Conservation (phyloP, 805 yeast species). For the Ogataea ramenticola region DNA sequence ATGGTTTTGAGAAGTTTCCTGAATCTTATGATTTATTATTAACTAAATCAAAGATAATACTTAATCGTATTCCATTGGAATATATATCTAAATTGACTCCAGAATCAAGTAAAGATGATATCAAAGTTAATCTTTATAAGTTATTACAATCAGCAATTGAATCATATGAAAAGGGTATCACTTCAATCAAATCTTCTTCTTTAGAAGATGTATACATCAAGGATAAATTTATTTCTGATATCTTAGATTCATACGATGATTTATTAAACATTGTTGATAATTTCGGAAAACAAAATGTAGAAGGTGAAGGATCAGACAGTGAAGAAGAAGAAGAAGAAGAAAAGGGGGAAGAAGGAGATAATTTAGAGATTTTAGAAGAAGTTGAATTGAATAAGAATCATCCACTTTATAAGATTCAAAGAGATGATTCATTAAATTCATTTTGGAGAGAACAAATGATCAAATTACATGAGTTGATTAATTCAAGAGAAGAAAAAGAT, state of each 20-base stretch:
- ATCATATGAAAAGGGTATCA: constrained; percentile 38
- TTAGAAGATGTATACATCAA: background rate
- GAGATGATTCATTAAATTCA: constrained; percentile 32
- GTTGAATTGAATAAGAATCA: constrained; percentile 39
- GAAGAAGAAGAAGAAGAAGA: constrained; percentile 34
- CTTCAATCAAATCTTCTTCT: constrained; percentile 11
- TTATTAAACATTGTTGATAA: constrained; percentile 58
- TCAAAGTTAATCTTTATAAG: constrained; percentile 23
- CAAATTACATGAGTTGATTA: constrained; percentile 25
- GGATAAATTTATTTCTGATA: constrained; percentile 28
- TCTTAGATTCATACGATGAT: constrained; percentile 57
- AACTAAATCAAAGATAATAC: constrained; percentile 46
- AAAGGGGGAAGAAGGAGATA: constrained; percentile 11
- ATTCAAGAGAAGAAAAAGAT: constrained; percentile 3
- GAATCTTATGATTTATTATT: constrained; percentile 35
- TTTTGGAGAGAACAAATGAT: constrained; percentile 50
- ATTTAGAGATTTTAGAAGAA: constrained; percentile 27
- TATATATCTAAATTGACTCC: constrained; percentile 43
- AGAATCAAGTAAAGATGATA: constrained; percentile 28
- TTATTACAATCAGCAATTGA: constrained; percentile 40
- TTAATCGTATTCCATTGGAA: constrained; percentile 54
- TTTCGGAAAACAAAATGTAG: constrained; percentile 54
- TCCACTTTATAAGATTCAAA: constrained; percentile 43
- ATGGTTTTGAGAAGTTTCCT: constrained; percentile 47
- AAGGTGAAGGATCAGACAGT: constrained; percentile 52